A percentile compares a stretch with the other conserved stretches of the same genome.
phyloP scores from a whole-genome alignment of 192 early-diverging fungal genomes.

The Backusella liffmaniae region DNA sequence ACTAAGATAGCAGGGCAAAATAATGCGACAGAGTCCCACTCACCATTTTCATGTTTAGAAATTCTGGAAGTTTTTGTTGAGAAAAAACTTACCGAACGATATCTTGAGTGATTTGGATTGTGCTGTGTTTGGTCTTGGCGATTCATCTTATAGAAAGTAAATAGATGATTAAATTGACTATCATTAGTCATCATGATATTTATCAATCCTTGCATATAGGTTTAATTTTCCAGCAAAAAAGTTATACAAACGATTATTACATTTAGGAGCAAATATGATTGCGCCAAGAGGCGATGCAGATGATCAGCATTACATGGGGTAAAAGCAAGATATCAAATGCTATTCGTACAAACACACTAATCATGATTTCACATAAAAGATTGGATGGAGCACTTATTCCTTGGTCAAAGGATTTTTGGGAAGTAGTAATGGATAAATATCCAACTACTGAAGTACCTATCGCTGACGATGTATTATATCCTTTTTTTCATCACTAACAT shows the following conservation, averaged over 20 bases:
- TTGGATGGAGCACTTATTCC: conserved; percentile 86
- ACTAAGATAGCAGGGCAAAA: neutral
- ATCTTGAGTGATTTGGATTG: conserved; percentile 66
- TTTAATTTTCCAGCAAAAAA: conserved; percentile 96
- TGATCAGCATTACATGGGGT: conserved; percentile 94
- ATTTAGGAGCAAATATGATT: conserved; percentile 80
- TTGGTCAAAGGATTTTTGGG: conserved; percentile 84
- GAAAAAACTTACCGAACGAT: conserved; percentile 70
- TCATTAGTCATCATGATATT: no score
- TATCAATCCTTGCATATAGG: conserved; percentile 30
- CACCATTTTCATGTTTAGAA: conserved; percentile 31
- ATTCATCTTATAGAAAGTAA: conserved; percentile 83
- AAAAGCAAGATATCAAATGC: conserved; percentile 9
- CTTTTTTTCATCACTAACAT: conserved; percentile 12
- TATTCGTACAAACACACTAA: conserved; percentile 11
- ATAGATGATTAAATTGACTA: no score
- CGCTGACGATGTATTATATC: conserved; percentile 47
- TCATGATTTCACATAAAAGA: conserved; percentile 22
- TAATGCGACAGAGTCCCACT: neutral
- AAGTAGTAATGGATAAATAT: conserved; percentile 50
- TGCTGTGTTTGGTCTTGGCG: conserved; percentile 94
- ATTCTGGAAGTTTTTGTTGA: conserved; percentile 91
- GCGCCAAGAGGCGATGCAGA: conserved; percentile 83
- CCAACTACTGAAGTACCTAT: conserved; percentile 56
- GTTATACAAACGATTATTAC: conserved; percentile 77